A percentile compares a stretch with the other conserved stretches of the same genome.
phyloP scores from a whole-genome alignment of 768 basidiomycete species.

The Termitomyces sp. region DNA sequence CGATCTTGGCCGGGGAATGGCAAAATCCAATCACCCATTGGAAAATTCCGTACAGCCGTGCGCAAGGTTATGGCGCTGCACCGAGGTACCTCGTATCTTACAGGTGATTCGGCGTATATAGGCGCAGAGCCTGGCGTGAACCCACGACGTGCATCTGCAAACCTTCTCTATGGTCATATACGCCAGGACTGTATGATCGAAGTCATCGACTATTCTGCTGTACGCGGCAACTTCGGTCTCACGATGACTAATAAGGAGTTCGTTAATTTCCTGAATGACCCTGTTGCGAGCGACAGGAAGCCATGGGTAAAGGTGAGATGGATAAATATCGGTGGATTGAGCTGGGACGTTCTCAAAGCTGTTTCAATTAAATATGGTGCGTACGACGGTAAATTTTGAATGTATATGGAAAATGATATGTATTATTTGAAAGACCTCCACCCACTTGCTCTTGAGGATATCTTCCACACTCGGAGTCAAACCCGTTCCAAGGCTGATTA shows the following conservation, averaged over 20 bases:
- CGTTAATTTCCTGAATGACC: conserved; percentile 44
- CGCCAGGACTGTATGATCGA: conserved; percentile 60
- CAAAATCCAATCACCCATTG: conserved; percentile 30
- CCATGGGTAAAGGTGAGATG: conserved; percentile 67
- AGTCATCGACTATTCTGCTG: conserved; percentile 57
- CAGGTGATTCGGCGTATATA: conserved; percentile 24
- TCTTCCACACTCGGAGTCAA: conserved; percentile 50
- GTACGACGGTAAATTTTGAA: conserved; percentile 11
- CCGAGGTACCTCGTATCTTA: conserved; percentile 39
- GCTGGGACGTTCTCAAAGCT: conserved; percentile 70
- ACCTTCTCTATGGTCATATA: conserved; percentile 51
- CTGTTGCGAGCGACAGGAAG: conserved; percentile 38
- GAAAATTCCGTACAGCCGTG: conserved; percentile 49
- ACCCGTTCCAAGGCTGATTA: conserved; percentile 68
- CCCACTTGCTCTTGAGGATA: conserved; percentile 66
- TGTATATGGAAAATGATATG: not conserved
- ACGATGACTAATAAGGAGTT: conserved; percentile 63
- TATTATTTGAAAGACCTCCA: conserved; percentile 43
- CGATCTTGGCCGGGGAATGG: conserved; percentile 9
- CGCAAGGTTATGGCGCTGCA: conserved; percentile 61
- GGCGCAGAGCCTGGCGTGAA: conserved; percentile 73
- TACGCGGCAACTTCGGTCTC: conserved; percentile 44
- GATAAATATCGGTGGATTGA: conserved; percentile 66
- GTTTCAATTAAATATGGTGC: conserved; percentile 59
- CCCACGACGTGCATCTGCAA: conserved; percentile 54